A percentile compares a stretch with the other conserved stretches of the same genome.
These are phyloP conservation scores for Coniochaeta prunicola DNA, from an alignment of 2,329 filamentous ascomycete genomes.

Conservation along the genomic window DNA sequence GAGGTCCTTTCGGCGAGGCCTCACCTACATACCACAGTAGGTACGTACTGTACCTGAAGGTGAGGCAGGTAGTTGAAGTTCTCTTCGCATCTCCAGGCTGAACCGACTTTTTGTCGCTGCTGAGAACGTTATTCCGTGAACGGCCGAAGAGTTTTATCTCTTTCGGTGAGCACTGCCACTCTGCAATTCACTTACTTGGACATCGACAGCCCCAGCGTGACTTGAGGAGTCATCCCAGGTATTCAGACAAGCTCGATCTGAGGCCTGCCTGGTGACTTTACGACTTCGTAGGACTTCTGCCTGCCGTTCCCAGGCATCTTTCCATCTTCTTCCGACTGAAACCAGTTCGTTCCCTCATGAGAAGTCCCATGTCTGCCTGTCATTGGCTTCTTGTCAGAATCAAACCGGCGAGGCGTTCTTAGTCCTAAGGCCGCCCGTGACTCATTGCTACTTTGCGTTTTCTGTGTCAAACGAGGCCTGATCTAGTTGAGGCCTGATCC, in stretches of 20 bases:
- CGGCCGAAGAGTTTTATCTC: not conserved
- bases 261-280: not conserved
- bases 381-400: not conserved
- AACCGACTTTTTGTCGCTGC: too few relatives aligned
- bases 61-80: too few relatives aligned
- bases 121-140: not conserved
- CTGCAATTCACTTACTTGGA: too few relatives aligned
- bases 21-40: too few relatives aligned
- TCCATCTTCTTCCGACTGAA: not conserved
- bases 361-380: not conserved
- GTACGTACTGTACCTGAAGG: too few relatives aligned
- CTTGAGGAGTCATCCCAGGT: not conserved
- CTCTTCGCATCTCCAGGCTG: too few relatives aligned
- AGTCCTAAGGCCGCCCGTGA: not conserved
- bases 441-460: not conserved
- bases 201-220: not conserved
- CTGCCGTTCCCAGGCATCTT: not conserved
- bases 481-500: not conserved
- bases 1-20: too few relatives aligned
- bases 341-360: not conserved
- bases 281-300: not conserved
- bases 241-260: not conserved
- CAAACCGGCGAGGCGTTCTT: not conserved
- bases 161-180: not conserved
- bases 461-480: too few relatives aligned